phyloP scores from a whole-genome alignment of 371 early-diverging fungal genomes.

The Lichtheimia hyalospora region DNA sequence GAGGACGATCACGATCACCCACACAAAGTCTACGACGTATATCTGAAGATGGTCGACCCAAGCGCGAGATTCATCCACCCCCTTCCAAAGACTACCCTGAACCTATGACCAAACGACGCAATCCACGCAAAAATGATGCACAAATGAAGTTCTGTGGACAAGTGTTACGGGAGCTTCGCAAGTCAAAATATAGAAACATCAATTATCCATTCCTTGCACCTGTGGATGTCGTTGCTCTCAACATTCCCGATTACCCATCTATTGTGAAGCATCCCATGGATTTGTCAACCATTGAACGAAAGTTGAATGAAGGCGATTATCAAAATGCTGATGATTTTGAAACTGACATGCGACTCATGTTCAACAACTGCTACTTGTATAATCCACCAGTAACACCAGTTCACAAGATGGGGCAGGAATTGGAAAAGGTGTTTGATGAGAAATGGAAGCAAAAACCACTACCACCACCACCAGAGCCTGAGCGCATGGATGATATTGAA shows the following conservation, averaged over 20 bases:
- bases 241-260: conserved; percentile 92
- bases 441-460: conserved; percentile 80
- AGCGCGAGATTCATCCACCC: conserved; percentile 75
- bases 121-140: conserved; percentile 57
- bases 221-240: conserved; percentile 90
- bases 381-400: conserved; percentile 91
- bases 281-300: conserved; percentile 86
- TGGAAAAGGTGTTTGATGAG: conserved; percentile 83
- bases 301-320: conserved; percentile 82
- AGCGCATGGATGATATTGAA: conserved; percentile 9
- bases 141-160: conserved; percentile 72
- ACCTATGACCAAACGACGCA: conserved; percentile 38
- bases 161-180: conserved; percentile 77
- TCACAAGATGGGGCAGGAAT: conserved; percentile 75
- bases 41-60: conserved; percentile 63
- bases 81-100: conserved; percentile 56
- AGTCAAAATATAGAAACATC: conserved; percentile 70
- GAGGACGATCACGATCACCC: conserved; percentile 16
- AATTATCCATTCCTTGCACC: conserved; percentile 85
- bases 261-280: conserved; percentile 99
- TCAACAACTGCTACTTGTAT: conserved; percentile 93
- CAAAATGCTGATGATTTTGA: conserved; percentile 74
- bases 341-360: conserved; percentile 84
- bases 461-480: conserved; percentile 16
- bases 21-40: conserved; percentile 13